Evolutionary conservation across 345 rosid genomes (phyloP).

Genomic region (Populus tremula): DNA sequence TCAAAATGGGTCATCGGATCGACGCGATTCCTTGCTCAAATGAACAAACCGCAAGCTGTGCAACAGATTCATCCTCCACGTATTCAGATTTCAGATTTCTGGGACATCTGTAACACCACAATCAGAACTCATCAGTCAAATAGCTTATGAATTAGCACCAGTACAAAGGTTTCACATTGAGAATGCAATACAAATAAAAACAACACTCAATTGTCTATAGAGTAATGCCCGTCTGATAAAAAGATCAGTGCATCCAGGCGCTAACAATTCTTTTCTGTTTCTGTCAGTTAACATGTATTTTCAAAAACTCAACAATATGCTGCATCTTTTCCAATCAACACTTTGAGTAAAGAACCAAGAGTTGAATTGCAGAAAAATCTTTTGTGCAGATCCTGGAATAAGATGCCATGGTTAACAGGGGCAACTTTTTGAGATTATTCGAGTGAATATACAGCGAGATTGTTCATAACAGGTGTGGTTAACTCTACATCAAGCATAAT

Average conservation of each 20-base stretch:
- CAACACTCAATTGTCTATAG: background rate
- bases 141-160: background rate
- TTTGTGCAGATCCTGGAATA: background rate
- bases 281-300: background rate
- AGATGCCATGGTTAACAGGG: background rate
- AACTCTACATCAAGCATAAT: background rate
- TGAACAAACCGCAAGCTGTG: background rate
- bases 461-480: background rate
- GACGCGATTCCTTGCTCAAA: background rate
- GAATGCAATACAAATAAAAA: background rate
- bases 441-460: background rate
- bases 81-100: background rate
- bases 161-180: background rate
- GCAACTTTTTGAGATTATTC: background rate
- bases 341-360: background rate
- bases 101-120: background rate
- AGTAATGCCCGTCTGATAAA: background rate
- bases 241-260: background rate
- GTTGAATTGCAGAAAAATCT: background rate
- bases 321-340: background rate
- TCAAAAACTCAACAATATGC: background rate
- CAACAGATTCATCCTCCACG: background rate
- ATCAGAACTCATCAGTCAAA: background rate
- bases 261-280: background rate
- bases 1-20: background rate